Percentiles rank a stretch among this genome's conserved stretches.
phyloP scores from a whole-genome alignment of 2,329 filamentous ascomycete species.

The Cladosporium sp. region DNA sequence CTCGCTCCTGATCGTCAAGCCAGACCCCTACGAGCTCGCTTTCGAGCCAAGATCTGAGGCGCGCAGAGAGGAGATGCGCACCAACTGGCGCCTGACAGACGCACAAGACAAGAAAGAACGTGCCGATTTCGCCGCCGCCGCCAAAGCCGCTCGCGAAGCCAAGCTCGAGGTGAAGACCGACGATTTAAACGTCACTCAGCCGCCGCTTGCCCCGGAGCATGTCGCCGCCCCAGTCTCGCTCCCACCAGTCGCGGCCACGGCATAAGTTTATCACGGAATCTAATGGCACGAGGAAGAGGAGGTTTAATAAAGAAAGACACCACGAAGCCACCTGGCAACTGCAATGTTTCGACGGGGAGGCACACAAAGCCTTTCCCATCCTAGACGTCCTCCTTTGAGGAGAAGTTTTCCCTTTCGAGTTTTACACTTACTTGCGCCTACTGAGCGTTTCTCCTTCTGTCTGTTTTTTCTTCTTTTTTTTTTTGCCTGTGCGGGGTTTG shows the following conservation, averaged over 20 bases:
- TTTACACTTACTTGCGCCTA: too few species aligned
- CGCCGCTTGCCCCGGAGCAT: background rate
- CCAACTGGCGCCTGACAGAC: constrained; percentile 36
- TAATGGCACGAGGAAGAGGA: constrained; percentile 8
- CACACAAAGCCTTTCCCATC: too few species aligned
- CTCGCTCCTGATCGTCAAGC: constrained; percentile 54
- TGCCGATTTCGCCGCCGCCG: constrained; percentile 29
- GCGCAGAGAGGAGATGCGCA: constrained; percentile 36
- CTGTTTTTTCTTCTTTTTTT: too few species aligned
- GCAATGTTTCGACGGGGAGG: too few species aligned
- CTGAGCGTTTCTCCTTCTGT: too few species aligned
- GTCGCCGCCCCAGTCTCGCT: background rate
- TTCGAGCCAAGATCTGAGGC: constrained; percentile 47
- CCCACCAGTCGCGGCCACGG: background rate
- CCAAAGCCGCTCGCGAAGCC: constrained; percentile 13
- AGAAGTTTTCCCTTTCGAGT: too few species aligned
- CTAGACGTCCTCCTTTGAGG: too few species aligned
- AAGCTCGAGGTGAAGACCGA: background rate
- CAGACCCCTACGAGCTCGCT: constrained; percentile 51
- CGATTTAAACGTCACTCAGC: background rate
- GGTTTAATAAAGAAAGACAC: background rate
- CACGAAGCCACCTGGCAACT: too few species aligned
- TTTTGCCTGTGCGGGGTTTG: background rate
- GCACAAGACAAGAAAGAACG: constrained; percentile 33
- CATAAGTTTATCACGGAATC: background rate